These are phyloP conservation scores for Trypanosoma vivax DNA, from an alignment of 208 protist genomes.

Conservation along the genomic window DNA sequence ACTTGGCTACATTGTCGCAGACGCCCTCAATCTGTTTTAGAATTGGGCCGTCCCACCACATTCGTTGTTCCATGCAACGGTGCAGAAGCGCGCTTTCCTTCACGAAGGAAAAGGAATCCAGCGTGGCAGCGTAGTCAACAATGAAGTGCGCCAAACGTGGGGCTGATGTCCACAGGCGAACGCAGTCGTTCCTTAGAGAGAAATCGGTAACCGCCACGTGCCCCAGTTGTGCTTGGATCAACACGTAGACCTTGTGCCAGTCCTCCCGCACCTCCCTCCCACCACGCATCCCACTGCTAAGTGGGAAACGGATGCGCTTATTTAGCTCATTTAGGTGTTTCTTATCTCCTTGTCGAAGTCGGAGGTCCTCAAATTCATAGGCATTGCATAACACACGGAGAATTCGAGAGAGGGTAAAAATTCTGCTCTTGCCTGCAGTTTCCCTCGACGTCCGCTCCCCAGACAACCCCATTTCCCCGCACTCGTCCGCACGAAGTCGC, in stretches of 20 bases:
- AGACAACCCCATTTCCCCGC: not conserved
- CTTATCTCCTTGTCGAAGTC: conserved; percentile 74
- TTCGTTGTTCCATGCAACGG: conserved; percentile 63
- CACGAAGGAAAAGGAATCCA: conserved; percentile 38
- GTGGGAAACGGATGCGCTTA: conserved; percentile 52
- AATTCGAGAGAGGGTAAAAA: conserved; percentile 13
- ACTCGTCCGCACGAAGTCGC: not conserved
- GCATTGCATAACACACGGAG: conserved; percentile 54
- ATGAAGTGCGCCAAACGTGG: conserved; percentile 66
- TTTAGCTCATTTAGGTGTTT: conserved; percentile 78
- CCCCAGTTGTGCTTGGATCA: conserved; percentile 67
- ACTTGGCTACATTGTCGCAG: conserved; percentile 37
- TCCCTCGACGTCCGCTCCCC: not conserved
- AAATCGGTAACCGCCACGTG: conserved; percentile 53
- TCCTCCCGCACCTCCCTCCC: conserved; percentile 77
- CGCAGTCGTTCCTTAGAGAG: conserved; percentile 70
- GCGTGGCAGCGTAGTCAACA: conserved; percentile 45
- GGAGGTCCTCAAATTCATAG: conserved; percentile 65
- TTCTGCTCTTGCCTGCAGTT: not conserved
- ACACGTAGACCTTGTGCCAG: conserved; percentile 86
- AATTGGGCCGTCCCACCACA: conserved; percentile 67
- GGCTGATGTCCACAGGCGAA: conserved; percentile 54
- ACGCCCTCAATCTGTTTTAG: conserved; percentile 71
- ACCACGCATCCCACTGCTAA: conserved; percentile 54
- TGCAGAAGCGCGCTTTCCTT: conserved; percentile 37